Base-by-base conservation (phyloP, 1,284 basidiomycete genomes). In the Malassezia japonica region DNA sequence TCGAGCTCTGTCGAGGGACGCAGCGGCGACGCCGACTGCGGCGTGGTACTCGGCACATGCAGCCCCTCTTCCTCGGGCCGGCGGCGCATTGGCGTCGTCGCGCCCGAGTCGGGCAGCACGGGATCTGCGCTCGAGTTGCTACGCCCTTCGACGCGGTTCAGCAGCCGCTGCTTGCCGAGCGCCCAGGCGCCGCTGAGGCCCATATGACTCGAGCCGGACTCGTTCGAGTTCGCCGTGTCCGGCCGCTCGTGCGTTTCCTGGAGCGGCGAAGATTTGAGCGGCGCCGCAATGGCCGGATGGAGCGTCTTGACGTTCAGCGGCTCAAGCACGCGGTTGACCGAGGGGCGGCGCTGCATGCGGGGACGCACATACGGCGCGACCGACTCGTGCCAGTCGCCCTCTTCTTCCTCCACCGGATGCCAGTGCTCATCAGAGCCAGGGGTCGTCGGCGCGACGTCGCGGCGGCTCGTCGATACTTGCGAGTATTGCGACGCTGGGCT, bases 301-400 rank as follows among this genome's bases (percentile, higher is more conserved):
- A 44, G 27, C 21, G 27, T 28, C 40, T 37, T 27, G 32, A 44
- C 36, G 29, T 37, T 43, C 10, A 50, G 48, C 25, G 48, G 48
- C 40, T 50, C 48, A n/a, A 42, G 33, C 6, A 43, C 24, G 16
- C 48, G 48, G 16, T 16, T 28, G 13, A 44, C 18, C n/a, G 40
- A 42, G 20, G 27, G 16, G 10, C 25, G 40, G 16, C 40, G 40
- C 28, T 42, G 40, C 8, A 42, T 10, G 15, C 40, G 40, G 27
- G 20, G 12, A 4, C 13, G 10, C 2, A 21, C 32, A 6, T 3
- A n/a, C 3, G 12, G n/a, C 32, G 32, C 9, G 3, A 6, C 15
- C 32, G 32, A 13, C 6, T 33, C 32, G 32, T 33, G 15, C 15
- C 15, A 8, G 36, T 38, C 36, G 36, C 25, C 15, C 16, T 12